Evolutionary conservation across 768 basidiomycete genomes (phyloP), one percentile per base, ranked within the genome.

Genomic region (Trametes elegans): DNA sequence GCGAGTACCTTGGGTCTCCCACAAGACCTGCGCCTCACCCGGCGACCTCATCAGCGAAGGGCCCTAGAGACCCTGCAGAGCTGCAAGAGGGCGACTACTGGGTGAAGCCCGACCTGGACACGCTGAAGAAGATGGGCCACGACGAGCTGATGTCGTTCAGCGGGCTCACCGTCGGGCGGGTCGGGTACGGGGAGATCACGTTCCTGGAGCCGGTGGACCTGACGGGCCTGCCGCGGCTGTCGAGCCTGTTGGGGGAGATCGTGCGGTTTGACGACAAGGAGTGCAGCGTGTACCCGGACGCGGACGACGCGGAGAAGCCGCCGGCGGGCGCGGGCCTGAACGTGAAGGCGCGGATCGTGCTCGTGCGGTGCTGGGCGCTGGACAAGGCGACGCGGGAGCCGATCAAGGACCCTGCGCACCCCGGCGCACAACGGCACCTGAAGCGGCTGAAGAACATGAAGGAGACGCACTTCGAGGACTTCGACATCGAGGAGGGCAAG

Each of bases 311-410:
- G 41, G 85, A 90, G 64, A 95, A 95, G 71, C 92, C 93, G 0
- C 78, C 83, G 9, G 79, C 84, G 19, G 93, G 94, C 14, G 76
- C 84, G 19, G 97, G 97, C 32, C 76, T 99, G 51, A 98, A 98
- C 66, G 93, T 95, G 21, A 84, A 80, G 27, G 92, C 95, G 19
- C 78, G 77, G 54, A 82, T 99, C 61, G 76, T 80, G 41, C 74
- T 99, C 39, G 73, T 89, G 61, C 77, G 83, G 49, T 94, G 93
- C 73, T 98, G 90, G 88, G 80, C 92, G 42, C 78, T 85, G 60
- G 93, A 98, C 72, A 95, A 95, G 75, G 88, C 90, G 36, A 93
- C 92, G 29, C 78, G 93, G 57, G 86, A 95, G 66, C 87, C 90
- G 35, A 86, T 98, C 71, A 93, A 87, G 69, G 91, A 98, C 62